phyloP scores from a whole-genome alignment of 2,329 filamentous ascomycete genomes.

The Fusarium annulatum region DNA sequence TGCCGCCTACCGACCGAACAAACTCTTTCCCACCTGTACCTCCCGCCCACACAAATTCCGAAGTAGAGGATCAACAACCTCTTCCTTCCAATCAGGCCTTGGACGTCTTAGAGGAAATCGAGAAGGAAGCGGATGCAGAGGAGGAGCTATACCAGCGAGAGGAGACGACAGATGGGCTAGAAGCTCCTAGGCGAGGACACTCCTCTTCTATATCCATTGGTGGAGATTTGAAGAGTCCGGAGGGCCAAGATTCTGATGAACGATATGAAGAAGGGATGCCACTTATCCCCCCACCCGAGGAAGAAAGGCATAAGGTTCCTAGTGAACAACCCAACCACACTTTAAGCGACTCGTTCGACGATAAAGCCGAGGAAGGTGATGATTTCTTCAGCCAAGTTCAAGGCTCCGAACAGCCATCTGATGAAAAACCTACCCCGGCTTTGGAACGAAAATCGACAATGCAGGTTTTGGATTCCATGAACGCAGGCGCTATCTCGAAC shows the following conservation, averaged over 20 bases:
- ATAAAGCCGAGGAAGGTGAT: slow-evolving; percentile 63
- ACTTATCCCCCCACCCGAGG: slow-evolving; percentile 59
- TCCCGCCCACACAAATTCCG: slow-evolving; percentile 48
- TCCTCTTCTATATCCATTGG: slow-evolving; percentile 54
- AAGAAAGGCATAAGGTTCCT: slow-evolving; percentile 2
- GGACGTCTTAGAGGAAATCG: slow-evolving; percentile 64
- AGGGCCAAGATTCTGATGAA: slow-evolving; percentile 62
- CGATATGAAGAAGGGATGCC: slow-evolving; percentile 78
- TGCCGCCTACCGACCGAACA: slow-evolving; percentile 66
- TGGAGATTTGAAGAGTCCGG: slow-evolving; percentile 54
- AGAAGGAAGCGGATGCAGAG: slow-evolving; percentile 59
- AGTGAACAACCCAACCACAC: slow-evolving; percentile 36
- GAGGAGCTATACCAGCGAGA: slow-evolving; percentile 50
- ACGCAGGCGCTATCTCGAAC: slow-evolving; percentile 48
- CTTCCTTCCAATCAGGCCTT: slow-evolving; percentile 63
- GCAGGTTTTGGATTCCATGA: slow-evolving; percentile 69
- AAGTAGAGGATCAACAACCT: slow-evolving; percentile 50
- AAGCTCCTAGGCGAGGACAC: slow-evolving; percentile 35
- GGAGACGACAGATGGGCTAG: slow-evolving; percentile 15
- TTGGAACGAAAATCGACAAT: slow-evolving; percentile 77
- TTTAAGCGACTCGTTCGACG: slow-evolving; percentile 53
- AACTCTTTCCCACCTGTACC: slow-evolving; percentile 73
- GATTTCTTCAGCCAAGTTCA: slow-evolving; percentile 72
- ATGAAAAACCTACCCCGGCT: slow-evolving; percentile 28
- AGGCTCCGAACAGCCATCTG: slow-evolving; percentile 39